Evolutionary conservation across 1,139 yeast genomes (phyloP), one percentile per base, ranked within the genome.

Genomic region (Hansenula lynferdii): DNA sequence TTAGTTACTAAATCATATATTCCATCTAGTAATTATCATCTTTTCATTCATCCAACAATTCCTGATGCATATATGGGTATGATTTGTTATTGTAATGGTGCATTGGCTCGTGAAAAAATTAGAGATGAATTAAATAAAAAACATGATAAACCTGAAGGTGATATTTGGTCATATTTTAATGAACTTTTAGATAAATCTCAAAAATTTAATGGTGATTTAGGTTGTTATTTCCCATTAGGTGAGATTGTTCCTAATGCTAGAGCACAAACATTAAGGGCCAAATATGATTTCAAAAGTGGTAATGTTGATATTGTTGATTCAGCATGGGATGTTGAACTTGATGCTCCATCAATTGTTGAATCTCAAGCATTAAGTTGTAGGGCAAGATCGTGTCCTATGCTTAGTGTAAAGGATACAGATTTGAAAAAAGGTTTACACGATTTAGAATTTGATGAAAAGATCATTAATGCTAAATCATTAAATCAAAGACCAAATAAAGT

Each of bases 21-120:
- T 22, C 90, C 97, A 3, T 82, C 92, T 1, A 77, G 89, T 5
- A 84, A 81, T 50, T 89, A 87, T 58, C 97, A 89, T 56, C 61
- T 87, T 49, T 89, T 89, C 64, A 76, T 78, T 43, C 97, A 89
- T 57, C 97, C 97, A 7, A 82, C 95, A 0, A 73, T 84, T 49
- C 75, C 79, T 1, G 72, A 70, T 26, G 78, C 81, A 35, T 90
- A 80, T 59, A 89, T 89, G 97, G 96, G 95, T 25, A 89, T 89
- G 97, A 77, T 89, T 41, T 89, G 97, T 58, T 89, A 89, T 58
- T 85, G 95, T 57, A 89, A 89, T 58, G 97, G 97, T 0, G 75
- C 96, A 0, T 65, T 89, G 38, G 96, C 97, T 0, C 69, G 97
- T 47, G 96, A 89, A 53, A 70, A 72, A 43, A 69, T 89, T 7